Evolutionary conservation across 2,329 filamentous ascomycete genomes (phyloP).

Genomic region (Penicillium griseofulvum): DNA sequence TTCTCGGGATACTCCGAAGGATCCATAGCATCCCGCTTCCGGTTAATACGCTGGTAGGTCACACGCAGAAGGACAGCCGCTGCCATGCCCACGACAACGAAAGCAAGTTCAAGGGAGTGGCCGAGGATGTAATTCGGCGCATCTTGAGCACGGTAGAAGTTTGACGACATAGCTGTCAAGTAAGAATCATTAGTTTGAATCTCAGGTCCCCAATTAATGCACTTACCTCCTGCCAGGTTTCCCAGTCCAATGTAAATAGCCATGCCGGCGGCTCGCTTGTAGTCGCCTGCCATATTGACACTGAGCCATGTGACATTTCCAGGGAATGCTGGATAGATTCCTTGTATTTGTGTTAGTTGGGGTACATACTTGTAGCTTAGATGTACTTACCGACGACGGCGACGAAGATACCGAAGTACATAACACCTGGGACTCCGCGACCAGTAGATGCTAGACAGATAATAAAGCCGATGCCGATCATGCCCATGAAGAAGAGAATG

Average conservation of each 20-base stretch:
- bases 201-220: not conserved
- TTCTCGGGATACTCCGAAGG: slow-evolving; percentile 46
- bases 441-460: slow-evolving; percentile 45
- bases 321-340: slow-evolving; percentile 48
- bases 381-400: slow-evolving; percentile 43
- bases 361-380: not conserved
- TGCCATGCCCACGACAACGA: slow-evolving; percentile 48
- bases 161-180: slow-evolving; percentile 62
- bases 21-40: slow-evolving; percentile 52
- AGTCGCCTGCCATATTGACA: slow-evolving; percentile 58
- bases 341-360: slow-evolving; percentile 17
- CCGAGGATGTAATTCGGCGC: slow-evolving; percentile 52
- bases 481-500: slow-evolving; percentile 52
- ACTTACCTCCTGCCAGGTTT: slow-evolving; percentile 46
- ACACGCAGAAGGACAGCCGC: slow-evolving; percentile 47
- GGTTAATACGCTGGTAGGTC: slow-evolving; percentile 59
- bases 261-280: slow-evolving; percentile 60
- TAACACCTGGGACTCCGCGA: slow-evolving; percentile 39
- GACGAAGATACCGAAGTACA: slow-evolving; percentile 50
- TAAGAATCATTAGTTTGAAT: not conserved
- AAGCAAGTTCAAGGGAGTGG: slow-evolving; percentile 52
- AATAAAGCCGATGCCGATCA: slow-evolving; percentile 58
- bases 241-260: slow-evolving; percentile 63
- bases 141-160: slow-evolving; percentile 62
- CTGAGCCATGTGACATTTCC: slow-evolving; percentile 56